phyloP scores from a whole-genome alignment of 176 grass and related monocot species.

The Triticum dicoccoides region DNA sequence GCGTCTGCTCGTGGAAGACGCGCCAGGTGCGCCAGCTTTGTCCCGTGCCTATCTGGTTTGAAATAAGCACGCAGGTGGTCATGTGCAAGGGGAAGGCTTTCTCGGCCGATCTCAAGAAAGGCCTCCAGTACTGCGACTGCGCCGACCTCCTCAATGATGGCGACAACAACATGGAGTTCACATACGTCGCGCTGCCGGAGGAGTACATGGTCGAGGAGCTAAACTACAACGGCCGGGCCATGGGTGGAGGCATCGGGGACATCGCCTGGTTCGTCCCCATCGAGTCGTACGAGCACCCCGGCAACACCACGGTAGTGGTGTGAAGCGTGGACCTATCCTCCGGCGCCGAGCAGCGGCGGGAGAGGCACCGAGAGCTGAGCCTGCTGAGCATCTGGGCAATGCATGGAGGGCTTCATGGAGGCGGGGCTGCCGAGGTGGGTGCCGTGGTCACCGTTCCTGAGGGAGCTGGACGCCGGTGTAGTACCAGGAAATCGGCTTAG shows the following conservation, averaged over 20 bases:
- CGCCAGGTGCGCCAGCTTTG: too few relatives aligned
- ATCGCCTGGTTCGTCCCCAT: background rate
- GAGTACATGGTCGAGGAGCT: background rate
- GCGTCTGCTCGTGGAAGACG: too few relatives aligned
- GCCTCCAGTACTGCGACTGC: background rate
- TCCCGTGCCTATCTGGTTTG: too few relatives aligned
- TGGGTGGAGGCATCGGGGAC: background rate
- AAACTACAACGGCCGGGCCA: background rate
- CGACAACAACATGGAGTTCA: background rate
- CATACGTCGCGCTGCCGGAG: background rate
- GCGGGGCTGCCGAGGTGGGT: background rate
- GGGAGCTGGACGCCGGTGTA: background rate
- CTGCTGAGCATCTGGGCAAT: background rate
- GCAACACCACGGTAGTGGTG: background rate
- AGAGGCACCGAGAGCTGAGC: background rate
- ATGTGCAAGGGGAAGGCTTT: background rate
- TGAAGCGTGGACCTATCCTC: background rate
- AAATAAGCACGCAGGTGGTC: background rate
- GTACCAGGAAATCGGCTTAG: background rate
- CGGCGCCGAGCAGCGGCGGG: background rate
- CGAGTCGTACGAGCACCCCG: background rate
- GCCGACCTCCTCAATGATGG: background rate
- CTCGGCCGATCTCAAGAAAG: background rate
- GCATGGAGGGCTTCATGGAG: background rate
- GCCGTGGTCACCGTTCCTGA: background rate